These are phyloP conservation scores for Podosphaera fusca DNA, from an alignment of 2,329 filamentous ascomycete genomes.

Conservation along the genomic window DNA sequence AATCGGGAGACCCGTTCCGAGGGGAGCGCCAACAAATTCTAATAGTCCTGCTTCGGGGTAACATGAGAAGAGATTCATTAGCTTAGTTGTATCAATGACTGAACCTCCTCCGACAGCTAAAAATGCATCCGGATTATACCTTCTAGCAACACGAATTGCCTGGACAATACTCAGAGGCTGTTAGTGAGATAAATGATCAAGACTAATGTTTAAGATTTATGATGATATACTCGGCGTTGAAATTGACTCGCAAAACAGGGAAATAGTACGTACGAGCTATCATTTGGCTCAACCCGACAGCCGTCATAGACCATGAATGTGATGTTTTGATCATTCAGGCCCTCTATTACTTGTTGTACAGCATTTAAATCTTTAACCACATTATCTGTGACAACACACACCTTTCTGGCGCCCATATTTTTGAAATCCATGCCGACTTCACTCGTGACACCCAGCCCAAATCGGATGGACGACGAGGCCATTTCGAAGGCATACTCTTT, in stretches of 20 bases:
- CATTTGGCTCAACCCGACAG: slow-evolving; percentile 77
- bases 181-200: neutral
- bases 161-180: slow-evolving; percentile 45
- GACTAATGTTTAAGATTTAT: neutral
- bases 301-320: slow-evolving; percentile 61
- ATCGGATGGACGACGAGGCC: slow-evolving; percentile 85
- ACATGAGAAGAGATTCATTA: slow-evolving; percentile 90
- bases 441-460: slow-evolving; percentile 77
- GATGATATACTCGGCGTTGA: no score
- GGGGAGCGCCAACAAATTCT: slow-evolving; percentile 90
- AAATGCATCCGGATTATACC: slow-evolving; percentile 66
- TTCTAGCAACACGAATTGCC: slow-evolving; percentile 69
- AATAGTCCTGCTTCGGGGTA: slow-evolving; percentile 86
- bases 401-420: slow-evolving; percentile 69
- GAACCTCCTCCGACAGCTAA: slow-evolving; percentile 82
- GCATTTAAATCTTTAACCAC: slow-evolving; percentile 66
- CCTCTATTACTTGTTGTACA: slow-evolving; percentile 74
- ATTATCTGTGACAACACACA: slow-evolving; percentile 76
- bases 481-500: slow-evolving; percentile 99
- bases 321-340: slow-evolving; percentile 54
- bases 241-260: neutral
- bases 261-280: slow-evolving; percentile 46
- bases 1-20: slow-evolving; percentile 65
- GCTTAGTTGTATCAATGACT: slow-evolving; percentile 92
- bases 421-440: slow-evolving; percentile 96